phyloP scores from a whole-genome alignment of 2,329 filamentous ascomycete genomes.

The Coniella vitis region DNA sequence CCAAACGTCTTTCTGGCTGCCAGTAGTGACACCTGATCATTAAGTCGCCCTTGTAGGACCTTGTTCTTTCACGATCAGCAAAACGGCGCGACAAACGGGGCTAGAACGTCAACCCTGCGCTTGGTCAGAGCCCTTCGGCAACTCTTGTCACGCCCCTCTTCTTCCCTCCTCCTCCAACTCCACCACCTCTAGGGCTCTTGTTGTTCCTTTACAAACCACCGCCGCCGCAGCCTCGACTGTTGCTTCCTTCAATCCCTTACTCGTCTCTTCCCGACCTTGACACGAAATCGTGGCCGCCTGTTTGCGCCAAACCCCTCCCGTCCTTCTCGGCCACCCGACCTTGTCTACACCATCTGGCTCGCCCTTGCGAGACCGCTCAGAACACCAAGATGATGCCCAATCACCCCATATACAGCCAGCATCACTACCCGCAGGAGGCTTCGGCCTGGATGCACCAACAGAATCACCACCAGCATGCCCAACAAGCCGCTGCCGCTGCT shows the following conservation, averaged over 20 bases:
- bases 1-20: too few relatives aligned
- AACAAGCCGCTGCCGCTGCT: slow-evolving; percentile 48
- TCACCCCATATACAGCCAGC: slow-evolving; percentile 58
- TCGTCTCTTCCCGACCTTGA: background rate
- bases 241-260: background rate
- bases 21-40: too few relatives aligned
- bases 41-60: too few relatives aligned
- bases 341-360: background rate
- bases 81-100: too few relatives aligned
- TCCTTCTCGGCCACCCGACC: background rate
- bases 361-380: slow-evolving; percentile 11
- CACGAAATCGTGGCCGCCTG: background rate
- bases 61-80: too few relatives aligned
- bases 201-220: too few relatives aligned
- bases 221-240: too few relatives aligned
- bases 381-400: slow-evolving; percentile 51
- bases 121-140: too few relatives aligned
- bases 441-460: slow-evolving; percentile 62
- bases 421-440: slow-evolving; percentile 58
- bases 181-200: too few relatives aligned
- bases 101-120: too few relatives aligned
- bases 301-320: background rate
- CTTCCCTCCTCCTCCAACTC: too few relatives aligned
- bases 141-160: too few relatives aligned
- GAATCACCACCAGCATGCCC: slow-evolving; percentile 52